Evolutionary conservation across 1,139 yeast genomes (phyloP), one percentile per base, ranked within the genome.

Genomic region (Sugiyamaella pinicola): DNA sequence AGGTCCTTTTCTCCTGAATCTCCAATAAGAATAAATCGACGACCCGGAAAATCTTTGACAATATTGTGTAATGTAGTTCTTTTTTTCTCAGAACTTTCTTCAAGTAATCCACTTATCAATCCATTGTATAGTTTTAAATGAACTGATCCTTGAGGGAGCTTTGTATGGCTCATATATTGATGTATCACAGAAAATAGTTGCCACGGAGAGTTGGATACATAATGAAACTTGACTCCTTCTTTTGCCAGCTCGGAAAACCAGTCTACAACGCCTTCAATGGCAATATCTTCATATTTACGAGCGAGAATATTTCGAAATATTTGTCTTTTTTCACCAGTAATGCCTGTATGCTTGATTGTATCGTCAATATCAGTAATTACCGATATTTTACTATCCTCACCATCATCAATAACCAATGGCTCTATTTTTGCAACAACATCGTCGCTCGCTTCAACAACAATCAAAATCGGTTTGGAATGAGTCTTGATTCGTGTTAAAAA

Each of bases 1-100:
- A 93, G 74, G 70, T 95, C 99, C 58, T 85, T 84, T 66, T 95
- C 99, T 1, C 99, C 98, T 1, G 97, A 85, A 68, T 95, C 99
- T 18, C 99, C 99, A 22, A 93, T 78, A 53, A 96, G 75, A 18
- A 93, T 76, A 65, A 93, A 93, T 63, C 80, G 82, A 59, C 91
- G 83, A 1, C 80, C 60, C 0, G 96, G 91, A 65, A 89, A 91
- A 64, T 91, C 96, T 1, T 70, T 68, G 26, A 89, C 62, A n/a
- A 93, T 79, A 55, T 80, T 77, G 45, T 77, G 74, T 49, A 95
- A 75, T 0, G 89, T 79, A 12, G 78, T 76, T 54, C 81, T 78
- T 69, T 95, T 95, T 53, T 95, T 79, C 51, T 89, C 89, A 1
- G 86, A 83, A 1, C 95, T 84, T 0, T 97, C 95, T 63, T 91